Conservation (phyloP, 2,329 filamentous ascomycete species). For the Alternaria arborescens region DNA sequence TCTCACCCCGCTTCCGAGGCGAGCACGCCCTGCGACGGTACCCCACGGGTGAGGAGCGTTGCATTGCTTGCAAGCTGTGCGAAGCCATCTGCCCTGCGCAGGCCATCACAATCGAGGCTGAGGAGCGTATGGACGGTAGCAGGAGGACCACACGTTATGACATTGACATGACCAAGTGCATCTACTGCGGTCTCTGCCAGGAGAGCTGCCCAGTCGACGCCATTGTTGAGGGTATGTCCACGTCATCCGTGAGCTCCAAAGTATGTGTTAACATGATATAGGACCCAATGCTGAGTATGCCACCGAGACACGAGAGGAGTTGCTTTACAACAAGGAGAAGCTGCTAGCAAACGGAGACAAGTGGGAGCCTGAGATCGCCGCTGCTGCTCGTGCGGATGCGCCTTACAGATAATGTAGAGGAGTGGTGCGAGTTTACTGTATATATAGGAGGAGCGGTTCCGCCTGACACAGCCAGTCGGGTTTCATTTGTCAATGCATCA, state of each 20-base stretch:
- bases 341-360: constrained; percentile 74
- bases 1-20: constrained; percentile 96
- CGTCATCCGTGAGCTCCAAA: background rate
- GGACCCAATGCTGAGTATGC: constrained; percentile 78
- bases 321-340: constrained; percentile 98
- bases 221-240: constrained; percentile 73
- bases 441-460: constrained; percentile 37
- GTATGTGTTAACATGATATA: constrained; percentile 39
- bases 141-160: constrained; percentile 97
- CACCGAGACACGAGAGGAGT: constrained; percentile 84
- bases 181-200: constrained; percentile 99
- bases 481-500: constrained; percentile 36
- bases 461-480: constrained; percentile 27
- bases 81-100: constrained; percentile 98
- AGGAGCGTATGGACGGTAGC: constrained; percentile 95
- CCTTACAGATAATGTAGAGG: constrained; percentile 64
- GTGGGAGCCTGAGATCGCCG: constrained; percentile 97
- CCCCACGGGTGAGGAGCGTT: constrained; percentile 96
- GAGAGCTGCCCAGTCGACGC: constrained; percentile 98
- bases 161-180: constrained; percentile 99
- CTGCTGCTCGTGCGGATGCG: constrained; percentile 88
- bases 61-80: constrained; percentile 99
- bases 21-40: constrained; percentile 97
- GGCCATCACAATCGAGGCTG: constrained; percentile 98
- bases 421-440: constrained; percentile 34